These are phyloP conservation scores for Barnettozyma sp. DNA, from an alignment of 805 yeast species.

Conservation along the genomic window DNA sequence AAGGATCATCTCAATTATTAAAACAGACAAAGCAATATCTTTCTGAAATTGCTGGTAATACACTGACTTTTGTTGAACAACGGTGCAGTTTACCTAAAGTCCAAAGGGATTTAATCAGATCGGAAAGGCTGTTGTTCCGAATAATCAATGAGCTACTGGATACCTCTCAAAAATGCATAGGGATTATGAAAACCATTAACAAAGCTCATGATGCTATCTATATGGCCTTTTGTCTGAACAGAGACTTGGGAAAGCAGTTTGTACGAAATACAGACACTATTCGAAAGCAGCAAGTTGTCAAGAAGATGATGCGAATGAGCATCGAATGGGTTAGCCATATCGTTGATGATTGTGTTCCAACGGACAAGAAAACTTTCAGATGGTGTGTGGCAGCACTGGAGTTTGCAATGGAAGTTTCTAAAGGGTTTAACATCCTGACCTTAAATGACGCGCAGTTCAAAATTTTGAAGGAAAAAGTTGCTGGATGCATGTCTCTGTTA, in stretches of 20 bases:
- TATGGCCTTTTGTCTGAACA: slow-evolving; percentile 64
- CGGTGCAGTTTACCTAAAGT: slow-evolving; percentile 68
- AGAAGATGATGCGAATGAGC: slow-evolving; percentile 66
- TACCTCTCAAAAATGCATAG: slow-evolving; percentile 44
- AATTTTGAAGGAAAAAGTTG: slow-evolving; percentile 69
- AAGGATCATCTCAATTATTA: slow-evolving; percentile 56
- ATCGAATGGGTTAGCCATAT: slow-evolving; percentile 90
- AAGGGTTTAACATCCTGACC: slow-evolving; percentile 81
- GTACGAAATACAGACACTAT: slow-evolving; percentile 56
- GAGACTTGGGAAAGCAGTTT: slow-evolving; percentile 75
- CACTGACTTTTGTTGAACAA: slow-evolving; percentile 49
- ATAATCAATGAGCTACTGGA: slow-evolving; percentile 61
- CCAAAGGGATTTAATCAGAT: slow-evolving; percentile 61
- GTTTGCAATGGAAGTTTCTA: slow-evolving; percentile 90
- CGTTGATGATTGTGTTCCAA: slow-evolving; percentile 90
- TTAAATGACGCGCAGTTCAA: slow-evolving; percentile 72
- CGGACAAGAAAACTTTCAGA: slow-evolving; percentile 83
- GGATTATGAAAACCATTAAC: slow-evolving; percentile 47
- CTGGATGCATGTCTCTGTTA: slow-evolving; percentile 87
- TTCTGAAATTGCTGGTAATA: slow-evolving; percentile 48
- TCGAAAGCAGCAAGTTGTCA: slow-evolving; percentile 59
- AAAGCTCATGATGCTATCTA: slow-evolving; percentile 75
- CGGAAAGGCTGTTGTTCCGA: slow-evolving; percentile 59
- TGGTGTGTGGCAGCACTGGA: slow-evolving; percentile 97
- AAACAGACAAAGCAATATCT: slow-evolving; percentile 51